phyloP scores from a whole-genome alignment of 441 rosid species.

The Populus hybrid region DNA sequence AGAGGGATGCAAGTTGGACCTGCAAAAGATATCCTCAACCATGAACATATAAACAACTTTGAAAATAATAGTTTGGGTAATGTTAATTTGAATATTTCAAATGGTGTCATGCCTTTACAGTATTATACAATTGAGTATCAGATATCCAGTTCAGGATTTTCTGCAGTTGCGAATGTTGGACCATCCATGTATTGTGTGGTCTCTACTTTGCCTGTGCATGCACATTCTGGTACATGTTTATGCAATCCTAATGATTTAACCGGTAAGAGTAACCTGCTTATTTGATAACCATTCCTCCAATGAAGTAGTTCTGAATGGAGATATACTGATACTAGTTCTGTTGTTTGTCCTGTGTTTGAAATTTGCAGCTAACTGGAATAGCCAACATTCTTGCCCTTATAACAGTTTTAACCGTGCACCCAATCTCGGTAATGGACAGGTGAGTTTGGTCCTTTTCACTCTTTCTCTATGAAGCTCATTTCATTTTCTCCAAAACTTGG shows the following conservation, averaged over 20 bases:
- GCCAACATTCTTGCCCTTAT: conserved; percentile 25
- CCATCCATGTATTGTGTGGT: conserved; percentile 26
- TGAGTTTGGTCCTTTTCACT: conserved; percentile 28
- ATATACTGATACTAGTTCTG: conserved; percentile 6
- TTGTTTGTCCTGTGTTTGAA: conserved; percentile 14
- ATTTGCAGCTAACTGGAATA: conserved; percentile 34
- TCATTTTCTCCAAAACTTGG: not conserved
- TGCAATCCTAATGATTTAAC: conserved; percentile 32
- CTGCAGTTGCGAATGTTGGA: conserved; percentile 36
- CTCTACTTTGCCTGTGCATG: conserved; percentile 26
- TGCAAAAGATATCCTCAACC: conserved; percentile 74
- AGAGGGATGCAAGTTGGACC: conserved; percentile 34
- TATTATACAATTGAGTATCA: conserved; percentile 77
- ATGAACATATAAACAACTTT: conserved; percentile 45
- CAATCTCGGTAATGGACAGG: conserved; percentile 30
- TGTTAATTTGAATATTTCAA: conserved; percentile 36
- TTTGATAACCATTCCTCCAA: conserved; percentile 12
- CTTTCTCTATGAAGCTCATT: not conserved
- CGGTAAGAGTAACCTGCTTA: conserved; percentile 27
- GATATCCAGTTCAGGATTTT: conserved; percentile 49
- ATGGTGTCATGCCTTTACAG: conserved; percentile 90
- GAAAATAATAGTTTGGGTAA: conserved; percentile 37
- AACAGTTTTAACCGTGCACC: conserved; percentile 15
- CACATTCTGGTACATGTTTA: conserved; percentile 22
- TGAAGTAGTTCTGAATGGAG: not conserved